These are phyloP conservation scores for Taphrina wiesneri DNA, from an alignment of 1,139 yeast genomes.

Conservation along the genomic window DNA sequence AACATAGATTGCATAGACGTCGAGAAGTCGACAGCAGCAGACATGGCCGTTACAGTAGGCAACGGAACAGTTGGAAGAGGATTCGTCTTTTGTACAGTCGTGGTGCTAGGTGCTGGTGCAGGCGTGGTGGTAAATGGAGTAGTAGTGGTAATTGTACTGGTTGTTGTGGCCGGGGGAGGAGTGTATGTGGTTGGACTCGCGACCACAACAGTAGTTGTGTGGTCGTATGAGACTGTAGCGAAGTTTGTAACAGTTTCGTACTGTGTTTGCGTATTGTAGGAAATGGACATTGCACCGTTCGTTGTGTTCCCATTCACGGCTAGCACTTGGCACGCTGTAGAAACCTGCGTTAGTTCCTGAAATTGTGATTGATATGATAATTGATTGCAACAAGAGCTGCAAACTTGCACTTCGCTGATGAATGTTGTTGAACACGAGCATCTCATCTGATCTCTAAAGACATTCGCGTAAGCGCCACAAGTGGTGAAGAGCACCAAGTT, in stretches of 20 bases:
- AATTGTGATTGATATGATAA: slow-evolving; percentile 1
- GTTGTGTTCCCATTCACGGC: slow-evolving; percentile 19
- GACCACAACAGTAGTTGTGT: slow-evolving; percentile 3
- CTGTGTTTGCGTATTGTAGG: neutral
- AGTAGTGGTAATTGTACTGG: neutral
- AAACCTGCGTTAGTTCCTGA: slow-evolving; percentile 13
- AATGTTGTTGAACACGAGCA: slow-evolving; percentile 22
- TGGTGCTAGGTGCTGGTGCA: neutral
- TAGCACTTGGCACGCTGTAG: slow-evolving; percentile 10
- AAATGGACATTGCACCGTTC: slow-evolving; percentile 1
- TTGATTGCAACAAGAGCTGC: slow-evolving; percentile 20
- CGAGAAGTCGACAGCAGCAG: neutral
- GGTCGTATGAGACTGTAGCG: neutral
- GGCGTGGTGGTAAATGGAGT: neutral
- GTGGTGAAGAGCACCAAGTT: slow-evolving; percentile 21
- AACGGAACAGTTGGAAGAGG: neutral
- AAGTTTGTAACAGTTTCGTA: neutral
- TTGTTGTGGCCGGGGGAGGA: neutral
- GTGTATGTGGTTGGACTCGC: neutral
- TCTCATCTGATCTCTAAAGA: slow-evolving; percentile 17
- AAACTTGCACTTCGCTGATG: slow-evolving; percentile 3
- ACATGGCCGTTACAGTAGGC: neutral
- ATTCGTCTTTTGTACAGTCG: neutral
- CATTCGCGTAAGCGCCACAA: slow-evolving; percentile 3
- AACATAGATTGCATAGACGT: neutral